These are phyloP conservation scores for Trametes maxima DNA, from an alignment of 768 basidiomycete genomes.

Conservation along the genomic window DNA sequence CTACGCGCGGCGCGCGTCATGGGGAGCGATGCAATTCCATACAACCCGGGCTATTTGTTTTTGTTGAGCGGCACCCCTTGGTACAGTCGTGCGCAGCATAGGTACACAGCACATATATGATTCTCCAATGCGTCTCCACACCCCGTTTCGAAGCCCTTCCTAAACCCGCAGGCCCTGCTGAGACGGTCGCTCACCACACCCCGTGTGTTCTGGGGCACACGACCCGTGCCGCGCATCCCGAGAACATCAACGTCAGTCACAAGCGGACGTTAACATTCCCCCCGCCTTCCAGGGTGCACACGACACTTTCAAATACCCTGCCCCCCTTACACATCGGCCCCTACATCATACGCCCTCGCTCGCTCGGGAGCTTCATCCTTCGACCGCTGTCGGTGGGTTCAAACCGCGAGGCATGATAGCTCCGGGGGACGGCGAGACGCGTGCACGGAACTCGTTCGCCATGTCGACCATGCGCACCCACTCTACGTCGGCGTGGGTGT, in stretches of 20 bases:
- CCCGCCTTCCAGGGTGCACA: neutral
- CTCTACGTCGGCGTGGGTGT: slow-evolving; percentile 66
- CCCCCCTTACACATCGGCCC: neutral
- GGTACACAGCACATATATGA: neutral
- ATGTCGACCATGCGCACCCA: slow-evolving; percentile 75
- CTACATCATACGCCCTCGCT: neutral
- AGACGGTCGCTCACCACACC: no score
- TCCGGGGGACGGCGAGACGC: slow-evolving; percentile 47
- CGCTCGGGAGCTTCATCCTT: neutral
- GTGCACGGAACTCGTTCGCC: slow-evolving; percentile 60
- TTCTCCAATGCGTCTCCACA: neutral
- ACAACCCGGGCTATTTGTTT: no score
- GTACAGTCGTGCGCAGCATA: neutral
- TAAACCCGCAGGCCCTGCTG: neutral
- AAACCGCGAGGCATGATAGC: slow-evolving; percentile 54
- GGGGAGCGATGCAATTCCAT: no score
- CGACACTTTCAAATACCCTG: no score
- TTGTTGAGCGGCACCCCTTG: no score
- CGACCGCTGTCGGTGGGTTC: neutral
- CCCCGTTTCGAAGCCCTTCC: neutral
- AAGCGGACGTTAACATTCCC: no score
- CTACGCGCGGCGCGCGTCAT: no score
- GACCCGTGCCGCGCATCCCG: no score
- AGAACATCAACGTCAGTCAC: no score
- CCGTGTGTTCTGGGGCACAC: no score